Conservation (phyloP, 2,329 filamentous ascomycete species). For the Cadophora sp. region DNA sequence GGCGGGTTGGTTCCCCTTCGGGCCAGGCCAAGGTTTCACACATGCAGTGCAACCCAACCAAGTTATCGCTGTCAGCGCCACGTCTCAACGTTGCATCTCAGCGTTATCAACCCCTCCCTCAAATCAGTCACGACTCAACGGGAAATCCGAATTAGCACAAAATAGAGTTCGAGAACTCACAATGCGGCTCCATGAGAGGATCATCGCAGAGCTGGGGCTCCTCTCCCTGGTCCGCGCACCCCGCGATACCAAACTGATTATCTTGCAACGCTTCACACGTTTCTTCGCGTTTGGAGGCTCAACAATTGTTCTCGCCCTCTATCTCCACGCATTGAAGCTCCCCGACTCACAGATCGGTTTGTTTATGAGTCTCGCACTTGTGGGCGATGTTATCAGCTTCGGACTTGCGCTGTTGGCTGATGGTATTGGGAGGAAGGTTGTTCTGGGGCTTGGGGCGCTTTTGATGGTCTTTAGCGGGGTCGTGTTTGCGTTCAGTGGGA, state of each 20-base stretch:
- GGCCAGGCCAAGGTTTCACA: not conserved
- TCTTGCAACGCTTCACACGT: constrained; percentile 64
- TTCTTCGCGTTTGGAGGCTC: constrained; percentile 68
- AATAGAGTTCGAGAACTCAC: not conserved
- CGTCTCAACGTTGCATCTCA: not conserved
- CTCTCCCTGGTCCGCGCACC: constrained; percentile 50
- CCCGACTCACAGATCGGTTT: constrained; percentile 61
- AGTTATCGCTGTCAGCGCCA: not conserved
- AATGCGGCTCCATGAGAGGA: not conserved
- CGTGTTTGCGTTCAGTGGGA: constrained; percentile 58
- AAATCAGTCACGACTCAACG: too few relatives aligned
- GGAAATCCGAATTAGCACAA: too few relatives aligned
- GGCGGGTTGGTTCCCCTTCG: not conserved
- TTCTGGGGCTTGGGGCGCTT: constrained; percentile 59
- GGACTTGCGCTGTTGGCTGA: constrained; percentile 65
- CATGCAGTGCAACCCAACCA: constrained; percentile 1
- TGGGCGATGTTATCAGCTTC: constrained; percentile 67
- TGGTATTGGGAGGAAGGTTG: constrained; percentile 58
- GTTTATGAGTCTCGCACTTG: constrained; percentile 70
- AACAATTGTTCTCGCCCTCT: constrained; percentile 63
- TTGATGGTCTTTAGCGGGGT: constrained; percentile 63
- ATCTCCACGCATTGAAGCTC: constrained; percentile 57
- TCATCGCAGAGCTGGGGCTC: constrained; percentile 52
- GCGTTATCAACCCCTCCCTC: too few relatives aligned
- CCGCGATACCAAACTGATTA: constrained; percentile 63